These are phyloP conservation scores for Phytophthora hibernalis DNA, from an alignment of 352 stramenopile genomes.

Conservation along the genomic window DNA sequence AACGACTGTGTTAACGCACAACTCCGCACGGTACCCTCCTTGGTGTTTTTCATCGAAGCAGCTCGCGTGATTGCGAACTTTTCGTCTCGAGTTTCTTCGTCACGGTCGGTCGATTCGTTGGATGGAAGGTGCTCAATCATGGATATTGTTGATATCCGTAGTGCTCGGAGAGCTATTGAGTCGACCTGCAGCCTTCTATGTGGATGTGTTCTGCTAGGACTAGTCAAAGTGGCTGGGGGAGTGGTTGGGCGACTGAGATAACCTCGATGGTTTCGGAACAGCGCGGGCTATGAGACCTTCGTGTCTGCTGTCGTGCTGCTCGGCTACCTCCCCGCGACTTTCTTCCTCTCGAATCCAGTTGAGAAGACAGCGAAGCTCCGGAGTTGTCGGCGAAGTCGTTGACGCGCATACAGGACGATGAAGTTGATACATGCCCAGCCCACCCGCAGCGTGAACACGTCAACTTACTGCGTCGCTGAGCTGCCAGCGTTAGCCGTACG, in stretches of 20 bases:
- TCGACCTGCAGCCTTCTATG: slow-evolving; percentile 30
- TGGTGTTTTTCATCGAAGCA: slow-evolving; percentile 8
- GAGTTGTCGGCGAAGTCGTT: slow-evolving; percentile 14
- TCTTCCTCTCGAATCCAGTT: slow-evolving; percentile 14
- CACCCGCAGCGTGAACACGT: slow-evolving; percentile 65
- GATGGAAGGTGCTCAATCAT: neutral
- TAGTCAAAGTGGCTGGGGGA: slow-evolving; percentile 1
- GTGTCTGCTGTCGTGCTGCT: slow-evolving; percentile 15
- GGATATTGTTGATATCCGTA: slow-evolving; percentile 29
- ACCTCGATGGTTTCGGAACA: neutral
- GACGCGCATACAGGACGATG: slow-evolving; percentile 44
- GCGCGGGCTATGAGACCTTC: neutral
- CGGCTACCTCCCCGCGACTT: slow-evolving; percentile 12
- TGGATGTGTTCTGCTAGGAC: slow-evolving; percentile 6
- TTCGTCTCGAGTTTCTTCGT: neutral
- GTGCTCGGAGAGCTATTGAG: slow-evolving; percentile 28
- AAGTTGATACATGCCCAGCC: slow-evolving; percentile 60
- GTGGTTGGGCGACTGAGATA: slow-evolving; percentile 7
- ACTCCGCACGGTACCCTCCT: slow-evolving; percentile 7
- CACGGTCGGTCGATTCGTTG: neutral
- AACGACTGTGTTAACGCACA: slow-evolving; percentile 21
- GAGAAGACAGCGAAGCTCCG: neutral
- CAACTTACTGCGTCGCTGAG: slow-evolving; percentile 57
- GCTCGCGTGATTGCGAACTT: neutral
- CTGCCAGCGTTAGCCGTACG: slow-evolving; percentile 41